phyloP scores from a whole-genome alignment of 2,329 filamentous ascomycete species.

The Verticillium tricorpus region DNA sequence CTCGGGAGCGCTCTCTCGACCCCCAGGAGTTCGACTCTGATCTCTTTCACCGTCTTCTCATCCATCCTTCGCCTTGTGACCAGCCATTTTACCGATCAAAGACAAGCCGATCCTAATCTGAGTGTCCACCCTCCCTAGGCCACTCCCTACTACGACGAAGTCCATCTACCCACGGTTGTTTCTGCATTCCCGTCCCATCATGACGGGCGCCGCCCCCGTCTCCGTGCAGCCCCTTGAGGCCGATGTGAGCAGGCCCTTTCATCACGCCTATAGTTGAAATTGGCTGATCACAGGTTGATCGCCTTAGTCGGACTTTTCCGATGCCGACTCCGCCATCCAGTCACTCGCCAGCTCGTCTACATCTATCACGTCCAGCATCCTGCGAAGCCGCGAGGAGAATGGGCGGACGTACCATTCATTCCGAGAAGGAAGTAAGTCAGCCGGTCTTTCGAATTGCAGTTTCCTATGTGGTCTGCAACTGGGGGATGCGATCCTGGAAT shows the following conservation, averaged over 20 bases:
- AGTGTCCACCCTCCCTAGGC: too few relatives aligned
- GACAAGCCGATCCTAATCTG: too few relatives aligned
- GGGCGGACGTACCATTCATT: slow-evolving; percentile 33
- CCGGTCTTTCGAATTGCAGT: neutral
- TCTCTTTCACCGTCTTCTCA: neutral
- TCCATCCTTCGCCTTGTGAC: neutral
- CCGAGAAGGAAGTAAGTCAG: slow-evolving; percentile 17
- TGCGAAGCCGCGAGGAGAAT: slow-evolving; percentile 32
- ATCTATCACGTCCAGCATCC: slow-evolving; percentile 30
- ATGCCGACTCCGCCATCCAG: neutral
- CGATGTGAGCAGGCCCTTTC: neutral
- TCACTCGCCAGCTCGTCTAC: slow-evolving; percentile 17
- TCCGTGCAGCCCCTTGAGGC: neutral
- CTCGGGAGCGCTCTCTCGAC: neutral
- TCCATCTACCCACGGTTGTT: too few relatives aligned
- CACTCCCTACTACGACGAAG: too few relatives aligned
- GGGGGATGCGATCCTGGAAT: too few relatives aligned
- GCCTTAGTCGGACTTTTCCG: neutral
- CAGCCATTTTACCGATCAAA: too few relatives aligned
- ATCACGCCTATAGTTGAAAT: neutral
- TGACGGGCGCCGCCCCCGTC: neutral
- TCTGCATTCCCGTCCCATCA: neutral
- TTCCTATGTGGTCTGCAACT: neutral
- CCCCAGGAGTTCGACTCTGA: neutral
- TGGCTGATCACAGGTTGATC: neutral